Base-by-base conservation (phyloP, 495 filamentous ascomycete genomes). In the Elasticomyces elasticus region DNA sequence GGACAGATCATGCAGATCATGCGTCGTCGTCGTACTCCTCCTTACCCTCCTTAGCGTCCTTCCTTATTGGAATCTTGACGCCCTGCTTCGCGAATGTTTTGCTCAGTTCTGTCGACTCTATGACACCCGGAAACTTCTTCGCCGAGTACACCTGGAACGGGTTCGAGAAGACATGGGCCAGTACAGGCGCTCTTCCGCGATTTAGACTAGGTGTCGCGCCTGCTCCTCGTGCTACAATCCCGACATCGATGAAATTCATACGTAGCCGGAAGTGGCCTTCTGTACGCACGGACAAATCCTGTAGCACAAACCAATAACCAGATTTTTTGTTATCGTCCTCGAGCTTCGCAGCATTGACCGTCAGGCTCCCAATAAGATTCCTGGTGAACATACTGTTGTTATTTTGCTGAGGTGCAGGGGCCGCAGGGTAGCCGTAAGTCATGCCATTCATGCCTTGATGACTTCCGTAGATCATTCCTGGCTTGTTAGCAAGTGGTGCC, bases 51-150 rank as follows among this genome's bases (percentile, higher is more conserved):
- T 74, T 78, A 12, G 75, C 84, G 60, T 94, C 89, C 69, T 95
- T 95, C 9, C 89, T 74, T 40, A 95, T 95, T 0, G 89, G 89
- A 17, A 95, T 94, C 70, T 95, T 95, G 69, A 94, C 91, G n/a
- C 92, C 92, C 62, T 98, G 92, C 9, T 81, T 76, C 11, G 92
- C 92, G 70, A 98, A 98, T 62, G 81, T 85, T 66, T 94, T 95
- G 75, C 89, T 95, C 19, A 98, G 71, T n/a, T 78, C 68, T 1
- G 92, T 98, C 66, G 85, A 91, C 66, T 96, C 91, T 58, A 94
- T 94, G 0, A 98, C 92, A 54, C 92, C 92, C 0, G 92, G 91
- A 75, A 98, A 98, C 60, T 95, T 95, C 77, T 98, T 98, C 30
- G 92, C 92, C 5, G 84, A 89, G 67, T 83, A 97, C 41, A 98